Evolutionary conservation across 148 eudicot species (phyloP), one percentile per base, ranked within the genome.

Genomic region (Spergularia marina): DNA sequence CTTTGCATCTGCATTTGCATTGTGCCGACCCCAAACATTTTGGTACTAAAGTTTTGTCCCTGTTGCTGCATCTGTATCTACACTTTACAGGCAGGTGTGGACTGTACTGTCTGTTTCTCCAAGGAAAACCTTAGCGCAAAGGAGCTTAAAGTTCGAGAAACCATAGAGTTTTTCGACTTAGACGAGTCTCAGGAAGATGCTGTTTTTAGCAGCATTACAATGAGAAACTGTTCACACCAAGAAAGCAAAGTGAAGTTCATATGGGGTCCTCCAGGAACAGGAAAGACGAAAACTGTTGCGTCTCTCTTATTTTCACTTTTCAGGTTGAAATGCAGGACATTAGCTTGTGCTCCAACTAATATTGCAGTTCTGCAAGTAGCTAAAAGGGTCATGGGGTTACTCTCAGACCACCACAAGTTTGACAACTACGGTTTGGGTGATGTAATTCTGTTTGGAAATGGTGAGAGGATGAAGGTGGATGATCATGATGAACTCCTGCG

Each of bases 221-320:
- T 78, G 72, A 88, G 79, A 40, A 56, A 82, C 63, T 88, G 90
- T 70, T 67, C 77, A n/a, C 70, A 23, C 34, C 79, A 84, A 39
- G 70, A 76, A 12, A 76, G 79, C n/a, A 81, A 67, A 2, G 70
- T 85, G 10, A 85, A 85, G 73, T 85, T 88, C 15, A 90, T 90
- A 52, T 90, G 95, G 91, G 90, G 93, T 12, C 93, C 93, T 18
- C 89, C 90, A 0, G 89, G 93, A 54, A 89, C 89, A 0, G 90
- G 95, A 30, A 84, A 84, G 68, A 84, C 86, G 6, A 87, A 80
- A 58, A 84, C 89, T 13, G 64, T 78, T 25, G 76, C 81, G 18
- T 73, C 83, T n/a, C 66, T 87, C 56, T 44, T 65, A 44, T 79
- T 72, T 74, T 23, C 52, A 1, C 73, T 84, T 14, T 64, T 83